Base-by-base conservation (phyloP, 108 stramenopile genomes). In the Schizochytrium sp. region DNA sequence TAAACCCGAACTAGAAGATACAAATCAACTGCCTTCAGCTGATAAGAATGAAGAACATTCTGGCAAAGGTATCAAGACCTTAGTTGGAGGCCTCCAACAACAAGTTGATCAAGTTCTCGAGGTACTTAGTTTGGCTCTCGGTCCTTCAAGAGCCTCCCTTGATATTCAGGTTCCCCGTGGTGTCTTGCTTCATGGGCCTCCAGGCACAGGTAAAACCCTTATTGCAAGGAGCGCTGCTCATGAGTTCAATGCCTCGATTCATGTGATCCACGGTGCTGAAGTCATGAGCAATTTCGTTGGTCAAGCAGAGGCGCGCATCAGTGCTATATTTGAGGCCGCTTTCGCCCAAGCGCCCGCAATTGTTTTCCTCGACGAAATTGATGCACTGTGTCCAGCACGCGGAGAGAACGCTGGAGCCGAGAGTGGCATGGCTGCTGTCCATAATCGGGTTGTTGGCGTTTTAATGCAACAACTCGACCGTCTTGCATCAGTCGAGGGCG, bases 291-390 rank as follows among this genome's bases (percentile, higher is more conserved):
- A 97, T 88, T 96, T 97, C 87, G 97, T 97, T 45, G 99, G 99
- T 50, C 98, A 99, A 90, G 96, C 96, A 47, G 99, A 99, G 93
- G 96, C 96, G 17, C 97, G 98, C 91, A 89, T 99, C 8, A 95
- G 98, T 46, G 96, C 97, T 76, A 97, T 97, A 3, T 99, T 99
- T 92, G 97, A 98, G 90, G 96, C 97, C 64, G 97, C 97, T 1
- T 91, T 93, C 88, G 93, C 94, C 88, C 96, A 97, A 72, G 96
- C 96, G 55, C 97, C 98, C 47, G 92, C 97, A 49, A 97, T 98
- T 73, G 97, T 99, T 88, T 98, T 99, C 89, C 98, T 99, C 95
- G 99, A 98, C 91, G 99, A 99, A 90, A 92, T 99, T 50, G 99
- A 99, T 93, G 96, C 97, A 42, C 98, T 99, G 90, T 98, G 98